Evolutionary conservation across 2,329 filamentous ascomycete species (phyloP), one percentile per base, ranked within the genome.

Genomic region (Tolypocladium ophioglossoides): DNA sequence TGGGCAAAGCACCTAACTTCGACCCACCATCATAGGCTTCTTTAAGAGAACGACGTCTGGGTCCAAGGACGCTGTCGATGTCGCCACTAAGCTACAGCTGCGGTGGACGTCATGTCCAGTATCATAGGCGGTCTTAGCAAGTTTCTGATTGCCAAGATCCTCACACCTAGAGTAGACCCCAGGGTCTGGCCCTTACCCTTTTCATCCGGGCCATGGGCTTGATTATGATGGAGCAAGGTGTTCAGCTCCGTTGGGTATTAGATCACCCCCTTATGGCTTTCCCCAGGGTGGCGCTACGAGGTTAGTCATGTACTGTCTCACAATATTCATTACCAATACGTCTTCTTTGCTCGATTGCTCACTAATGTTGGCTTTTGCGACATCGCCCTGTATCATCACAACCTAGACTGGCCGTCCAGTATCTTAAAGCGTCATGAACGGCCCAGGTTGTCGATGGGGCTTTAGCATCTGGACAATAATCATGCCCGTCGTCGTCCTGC

Each of bases 391-490:
- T 63, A 77, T 89, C 57, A 75, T 82, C 54, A 85, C 83, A 0
- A 80, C 83, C 7, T 88, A 82, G 72, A 76, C 81, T n/a, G 80
- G 82, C 4, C 78, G 81, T 0, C 78, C 76, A 30, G 78, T 84
- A 51, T 77, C 78, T 0, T 70, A 79, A 12, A 67, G 70, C 1
- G 77, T 85, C 52, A 69, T 80, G 22, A 56, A 66, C 9, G 68
- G 76, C n/a, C 70, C 76, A 5, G 79, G 77, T 50, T 88, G 80
- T 79, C 76, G 84, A 53, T 89, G 85, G 86, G 84, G 78, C 5
- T 84, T 84, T 58, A 85, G 84, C 50, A 75, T 80, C 57, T 87
- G 82, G 68, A 73, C 78, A 54, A 84, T 89, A 60, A 77, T 88
- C 57, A 68, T 80, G 11, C 83, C 83, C 1, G 70, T 79, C 34